Evolutionary conservation across 2,329 filamentous ascomycete genomes (phyloP), one percentile per base, ranked within the genome.

Genomic region (Claviceps cyperi): DNA sequence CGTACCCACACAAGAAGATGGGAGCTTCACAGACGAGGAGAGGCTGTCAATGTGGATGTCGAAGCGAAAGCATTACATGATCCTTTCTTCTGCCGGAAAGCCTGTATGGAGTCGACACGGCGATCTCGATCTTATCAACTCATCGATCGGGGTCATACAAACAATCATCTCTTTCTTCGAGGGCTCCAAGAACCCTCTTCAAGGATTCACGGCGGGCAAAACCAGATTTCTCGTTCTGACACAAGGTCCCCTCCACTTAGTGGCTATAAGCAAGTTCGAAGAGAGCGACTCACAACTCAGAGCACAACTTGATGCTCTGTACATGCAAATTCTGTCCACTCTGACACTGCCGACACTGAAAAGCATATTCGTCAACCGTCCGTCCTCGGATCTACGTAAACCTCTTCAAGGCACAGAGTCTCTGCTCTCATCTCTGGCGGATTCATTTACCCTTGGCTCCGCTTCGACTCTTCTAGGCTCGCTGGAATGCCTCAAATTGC

Each of bases 131-230:
- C 72, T 97, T 43, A 88, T 97, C 62, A 95, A 94, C 59, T 85
- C 86, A 47, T 96, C 92, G 59, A 91, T 97, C 64, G 92, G 92
- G 40, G 84, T 98, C 17, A 83, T 96, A 2, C 92, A 97, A 64
- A 98, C 92, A 43, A 91, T 98, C 58, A 95, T 98, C 54, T 97
- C 92, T 1, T 96, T 96, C 63, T 97, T 94, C 62, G 84, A 95
- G 63, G 82, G 82, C 44, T 78, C 83, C 8, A 77, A 84, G 50
- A 86, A 95, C 62, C 79, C 78, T 0, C 73, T 98, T 11, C 78
- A 80, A 55, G 84, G 84, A 14, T 98, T 98, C 63, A 88, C 84
- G 2, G 90, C 92, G n/a, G 89, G 85, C 14, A 78, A 81, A 49
- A 82, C 87, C 24, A 83, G 86, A 52, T 97, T 98, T 58, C 86